Percentiles rank a stretch among this genome's conserved stretches.
Evolutionary conservation across 2,329 filamentous ascomycete species (phyloP).

Genomic region (Neoarthrinium moseri): DNA sequence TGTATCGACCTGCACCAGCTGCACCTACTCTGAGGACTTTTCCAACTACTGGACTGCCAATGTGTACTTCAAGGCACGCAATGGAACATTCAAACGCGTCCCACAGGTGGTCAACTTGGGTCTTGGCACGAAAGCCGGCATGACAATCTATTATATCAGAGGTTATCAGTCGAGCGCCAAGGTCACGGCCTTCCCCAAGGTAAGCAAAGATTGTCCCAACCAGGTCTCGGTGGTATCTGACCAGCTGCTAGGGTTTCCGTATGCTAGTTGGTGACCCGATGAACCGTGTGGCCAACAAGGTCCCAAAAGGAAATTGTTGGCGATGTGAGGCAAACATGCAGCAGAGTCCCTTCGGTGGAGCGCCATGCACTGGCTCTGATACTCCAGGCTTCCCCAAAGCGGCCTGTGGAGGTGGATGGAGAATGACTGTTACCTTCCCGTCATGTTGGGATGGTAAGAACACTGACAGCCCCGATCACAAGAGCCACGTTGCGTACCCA

Average conservation of each 20-base stretch:
- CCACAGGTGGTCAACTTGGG: constrained; percentile 25
- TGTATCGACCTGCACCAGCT: constrained; percentile 24
- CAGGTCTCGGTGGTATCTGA: background rate
- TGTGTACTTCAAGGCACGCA: constrained; percentile 24
- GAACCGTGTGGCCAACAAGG: constrained; percentile 14
- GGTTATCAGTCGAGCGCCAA: constrained; percentile 25
- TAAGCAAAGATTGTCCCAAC: constrained; percentile 17
- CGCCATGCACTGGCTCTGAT: constrained; percentile 36
- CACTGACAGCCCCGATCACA: constrained; percentile 45
- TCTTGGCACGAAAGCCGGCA: constrained; percentile 23
- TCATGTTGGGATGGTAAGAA: constrained; percentile 55
- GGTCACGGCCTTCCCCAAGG: constrained; percentile 41
- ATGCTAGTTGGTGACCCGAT: constrained; percentile 43
- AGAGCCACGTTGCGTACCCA: constrained; percentile 51
- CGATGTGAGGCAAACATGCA: constrained; percentile 29
- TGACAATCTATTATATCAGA: constrained; percentile 29
- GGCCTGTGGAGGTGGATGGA: constrained; percentile 47
- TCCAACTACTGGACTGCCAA: constrained; percentile 28
- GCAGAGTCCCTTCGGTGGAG: constrained; percentile 22
- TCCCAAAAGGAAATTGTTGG: constrained; percentile 33
- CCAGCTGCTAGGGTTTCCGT: constrained; percentile 37
- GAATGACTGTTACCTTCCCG: constrained; percentile 53
- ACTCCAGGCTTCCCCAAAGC: constrained; percentile 47
- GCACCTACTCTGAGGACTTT: constrained; percentile 25
- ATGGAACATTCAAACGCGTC: constrained; percentile 27